Base-by-base conservation (phyloP, 257 asterid genomes). In the Mitragyna speciosa region DNA sequence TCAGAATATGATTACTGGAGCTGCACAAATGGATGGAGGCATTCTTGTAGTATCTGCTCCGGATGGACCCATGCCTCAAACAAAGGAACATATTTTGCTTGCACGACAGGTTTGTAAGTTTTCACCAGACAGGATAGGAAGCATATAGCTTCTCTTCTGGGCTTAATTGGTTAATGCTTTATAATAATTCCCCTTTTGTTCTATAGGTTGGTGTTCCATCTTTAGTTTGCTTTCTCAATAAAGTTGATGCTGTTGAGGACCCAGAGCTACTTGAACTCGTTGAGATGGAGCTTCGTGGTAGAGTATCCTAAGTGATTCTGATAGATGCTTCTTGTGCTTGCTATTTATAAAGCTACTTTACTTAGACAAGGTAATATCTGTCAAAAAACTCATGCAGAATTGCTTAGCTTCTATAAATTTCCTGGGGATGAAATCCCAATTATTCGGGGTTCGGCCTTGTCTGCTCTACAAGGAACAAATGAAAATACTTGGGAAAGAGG, bases 21-120 rank as follows among this genome's bases (percentile, higher is more conserved):
- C 99, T 87, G 97, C 99, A 76, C 99, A 96, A 88, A 96, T 96
- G 98, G 99, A 96, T 83, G 99, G 99, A 12, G 99, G 99, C 68
- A 96, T 96, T 83, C 90, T 96, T 80, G 97, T 96, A 65, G 99
- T 96, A 69, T 94, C 99, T 84, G 98, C 94, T 77, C 97, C 99
- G 1, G 99, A 96, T 73, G 99, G 99, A 67, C 99, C 99, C 31
- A 96, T 96, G 99, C 99, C 98, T 8, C 99, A 96, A 81, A 96
- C 99, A 26, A 96, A 94, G 90, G 99, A 96, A 78, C 99, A 96
- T 81, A 94, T 96, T 82, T 82, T 96, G 74, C 96, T 96, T 22
- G 99, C 97, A 33, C 97, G 99, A 80, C 99, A 96, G 97, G 98
- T 67, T 64, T 41, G 17, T 30, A 15, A 63, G 72, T n/a, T 22